Base-by-base conservation (phyloP, 2,329 filamentous ascomycete species). In the Cladophialophora immunda region DNA sequence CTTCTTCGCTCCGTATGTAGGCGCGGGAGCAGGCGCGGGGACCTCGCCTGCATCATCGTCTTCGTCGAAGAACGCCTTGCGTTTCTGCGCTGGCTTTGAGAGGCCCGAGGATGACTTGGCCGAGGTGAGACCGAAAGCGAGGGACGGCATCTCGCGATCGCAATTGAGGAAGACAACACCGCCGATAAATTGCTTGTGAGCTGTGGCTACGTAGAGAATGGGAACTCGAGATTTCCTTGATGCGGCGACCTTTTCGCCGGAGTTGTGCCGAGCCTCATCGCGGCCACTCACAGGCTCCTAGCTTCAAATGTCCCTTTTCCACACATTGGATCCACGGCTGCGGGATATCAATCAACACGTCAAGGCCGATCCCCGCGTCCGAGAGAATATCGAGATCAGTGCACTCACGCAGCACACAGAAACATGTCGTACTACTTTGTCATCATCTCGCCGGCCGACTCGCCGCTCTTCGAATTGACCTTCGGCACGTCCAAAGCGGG, bases 381-480 rank as follows among this genome's bases (percentile, higher is more conserved):
- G 4, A 45, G 7, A 11, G 17, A 19, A 5, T 45, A 3, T 47
- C 11, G 13, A 27, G 25, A 15, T 17, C 27, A 15, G 36, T n/a
- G 9, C 34, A 47, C 4, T 17, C 36, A 19, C 41, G 15, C 25
- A n/a, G 17, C 32, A 11, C 15, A 5, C 7, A 54, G 8, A 41
- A 41, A 36, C 71, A 98, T 98, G 95, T 97, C 94, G 68, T 99
- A 98, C 86, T 97, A 97, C 84, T 98, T 99, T 82, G 92, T 92
- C 77, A 97, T 99, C 73, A 89, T 99, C 79, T 95, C 94, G 76
- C 96, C 93, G 25, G 92, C 93, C 75, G 95, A 99, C 83, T 96
- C 94, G 77, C 94, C 95, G 36, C 87, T 99, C 73, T 99, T 98
- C 82, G 94, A 97, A 82, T 89, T 96, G 80, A 94, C 97, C 77